A percentile compares a stretch with the other conserved stretches of the same genome.
phyloP scores from a whole-genome alignment of 805 yeast genomes.

The Saturnispora serradocipensis region DNA sequence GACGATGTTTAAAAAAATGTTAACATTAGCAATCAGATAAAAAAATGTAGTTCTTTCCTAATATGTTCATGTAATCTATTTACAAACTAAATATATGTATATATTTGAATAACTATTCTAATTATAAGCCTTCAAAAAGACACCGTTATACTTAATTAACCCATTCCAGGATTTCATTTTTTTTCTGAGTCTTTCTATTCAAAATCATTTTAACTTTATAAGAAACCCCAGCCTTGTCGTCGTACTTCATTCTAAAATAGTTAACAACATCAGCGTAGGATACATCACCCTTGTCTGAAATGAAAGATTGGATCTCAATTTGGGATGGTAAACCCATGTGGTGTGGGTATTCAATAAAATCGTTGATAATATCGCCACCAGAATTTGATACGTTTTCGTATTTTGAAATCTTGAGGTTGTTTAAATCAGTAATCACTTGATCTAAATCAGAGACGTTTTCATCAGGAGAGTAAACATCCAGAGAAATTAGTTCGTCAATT shows the following conservation, averaged over 20 bases:
- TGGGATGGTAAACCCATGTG: conserved; percentile 74
- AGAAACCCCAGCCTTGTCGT: conserved; percentile 51
- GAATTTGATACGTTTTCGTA: conserved; percentile 19
- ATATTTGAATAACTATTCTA: neutral
- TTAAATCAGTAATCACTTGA: conserved; percentile 18
- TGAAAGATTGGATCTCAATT: conserved; percentile 49
- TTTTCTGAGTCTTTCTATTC: conserved; percentile 44
- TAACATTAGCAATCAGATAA: no score
- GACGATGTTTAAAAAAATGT: neutral
- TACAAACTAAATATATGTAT: conserved; percentile 10
- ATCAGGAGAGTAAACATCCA: conserved; percentile 22
- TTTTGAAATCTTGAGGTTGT: conserved; percentile 30
- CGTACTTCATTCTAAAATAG: conserved; percentile 45
- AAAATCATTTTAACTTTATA: conserved; percentile 52
- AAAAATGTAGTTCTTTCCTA: no score
- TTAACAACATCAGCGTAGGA: conserved; percentile 59
- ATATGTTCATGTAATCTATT: neutral
- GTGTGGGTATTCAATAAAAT: conserved; percentile 42
- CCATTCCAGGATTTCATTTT: conserved; percentile 40
- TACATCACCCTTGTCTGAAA: conserved; percentile 64
- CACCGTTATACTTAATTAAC: conserved; percentile 18
- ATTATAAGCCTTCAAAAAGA: neutral
- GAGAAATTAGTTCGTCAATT: conserved; percentile 38
- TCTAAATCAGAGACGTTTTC: conserved; percentile 10
- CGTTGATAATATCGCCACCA: conserved; percentile 26